Evolutionary conservation across 306 rosid species (phyloP).

Genomic region (Morella rubra): DNA sequence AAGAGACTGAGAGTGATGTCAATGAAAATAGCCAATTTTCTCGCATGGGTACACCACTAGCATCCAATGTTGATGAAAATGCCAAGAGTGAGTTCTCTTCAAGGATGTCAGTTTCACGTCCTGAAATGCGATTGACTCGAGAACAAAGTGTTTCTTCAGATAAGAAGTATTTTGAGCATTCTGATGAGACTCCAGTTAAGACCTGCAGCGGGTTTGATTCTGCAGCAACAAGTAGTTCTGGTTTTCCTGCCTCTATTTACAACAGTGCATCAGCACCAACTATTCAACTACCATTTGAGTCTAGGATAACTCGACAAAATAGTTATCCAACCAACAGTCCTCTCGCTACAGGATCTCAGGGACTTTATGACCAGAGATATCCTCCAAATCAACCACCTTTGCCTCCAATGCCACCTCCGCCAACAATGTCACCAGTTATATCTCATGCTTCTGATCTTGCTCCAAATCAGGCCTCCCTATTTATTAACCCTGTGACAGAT

Average conservation of each 20-base stretch:
- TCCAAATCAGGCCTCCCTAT: slow-evolving; percentile 63
- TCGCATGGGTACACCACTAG: slow-evolving; percentile 60
- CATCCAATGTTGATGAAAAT: slow-evolving; percentile 76
- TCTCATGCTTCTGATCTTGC: slow-evolving; percentile 59
- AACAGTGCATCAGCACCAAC: slow-evolving; percentile 54
- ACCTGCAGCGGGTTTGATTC: slow-evolving; percentile 64
- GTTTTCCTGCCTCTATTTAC: slow-evolving; percentile 55
- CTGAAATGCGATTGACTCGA: slow-evolving; percentile 69
- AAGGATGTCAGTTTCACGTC: slow-evolving; percentile 79
- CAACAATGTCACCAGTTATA: slow-evolving; percentile 54
- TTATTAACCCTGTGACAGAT: slow-evolving; percentile 55
- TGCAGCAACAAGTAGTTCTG: slow-evolving; percentile 42
- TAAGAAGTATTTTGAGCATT: slow-evolving; percentile 73
- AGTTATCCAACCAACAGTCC: slow-evolving; percentile 63
- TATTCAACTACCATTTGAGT: slow-evolving; percentile 55
- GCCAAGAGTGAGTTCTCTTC: slow-evolving; percentile 85
- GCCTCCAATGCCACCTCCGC: slow-evolving; percentile 97
- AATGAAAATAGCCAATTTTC: slow-evolving; percentile 68
- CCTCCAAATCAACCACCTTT: slow-evolving; percentile 84
- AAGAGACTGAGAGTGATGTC: slow-evolving; percentile 86
- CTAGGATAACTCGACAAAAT: slow-evolving; percentile 59
- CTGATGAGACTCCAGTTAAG: slow-evolving; percentile 64
- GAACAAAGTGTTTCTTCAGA: slow-evolving; percentile 88
- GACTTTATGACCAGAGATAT: slow-evolving; percentile 78
- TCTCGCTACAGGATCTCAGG: slow-evolving; percentile 70